These are phyloP conservation scores for Saturnispora silvae DNA, from an alignment of 805 yeast species.

Conservation along the genomic window DNA sequence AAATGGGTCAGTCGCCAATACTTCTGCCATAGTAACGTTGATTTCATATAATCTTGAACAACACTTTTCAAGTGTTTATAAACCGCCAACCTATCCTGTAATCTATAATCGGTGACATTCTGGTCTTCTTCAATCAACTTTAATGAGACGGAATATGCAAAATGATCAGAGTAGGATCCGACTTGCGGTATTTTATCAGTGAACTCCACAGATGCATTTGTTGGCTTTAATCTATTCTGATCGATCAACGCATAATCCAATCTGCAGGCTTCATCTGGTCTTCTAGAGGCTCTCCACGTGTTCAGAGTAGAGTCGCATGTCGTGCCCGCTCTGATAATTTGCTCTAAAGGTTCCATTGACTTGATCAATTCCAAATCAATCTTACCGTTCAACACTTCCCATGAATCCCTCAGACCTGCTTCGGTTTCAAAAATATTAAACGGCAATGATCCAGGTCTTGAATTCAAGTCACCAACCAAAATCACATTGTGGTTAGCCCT, in stretches of 20 bases:
- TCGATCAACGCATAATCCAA: constrained; percentile 85
- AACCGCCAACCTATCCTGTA: constrained; percentile 20
- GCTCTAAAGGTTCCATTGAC: constrained; percentile 43
- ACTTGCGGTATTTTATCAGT: constrained; percentile 55
- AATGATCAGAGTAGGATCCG: constrained; percentile 87
- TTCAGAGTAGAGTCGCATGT: constrained; percentile 85
- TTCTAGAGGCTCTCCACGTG: constrained; percentile 63
- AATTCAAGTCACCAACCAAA: constrained; percentile 88
- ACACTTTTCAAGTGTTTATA: constrained; percentile 41
- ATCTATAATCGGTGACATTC: background rate
- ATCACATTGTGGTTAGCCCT: constrained; percentile 76
- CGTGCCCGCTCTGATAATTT: constrained; percentile 63
- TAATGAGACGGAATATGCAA: constrained; percentile 55
- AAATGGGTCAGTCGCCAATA: constrained; percentile 60
- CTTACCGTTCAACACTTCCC: constrained; percentile 59
- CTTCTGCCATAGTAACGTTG: constrained; percentile 49
- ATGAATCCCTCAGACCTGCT: constrained; percentile 67
- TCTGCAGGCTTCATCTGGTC: constrained; percentile 66
- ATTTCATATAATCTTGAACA: constrained; percentile 35
- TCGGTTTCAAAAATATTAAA: constrained; percentile 59
- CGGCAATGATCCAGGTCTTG: constrained; percentile 79
- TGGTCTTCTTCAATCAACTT: constrained; percentile 10
- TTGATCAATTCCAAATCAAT: constrained; percentile 33
- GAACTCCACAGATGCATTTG: constrained; percentile 62
- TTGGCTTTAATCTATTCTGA: constrained; percentile 37